Evolutionary conservation across 1,284 basidiomycete genomes (phyloP).

Genomic region (Xerocomus minutiporus): DNA sequence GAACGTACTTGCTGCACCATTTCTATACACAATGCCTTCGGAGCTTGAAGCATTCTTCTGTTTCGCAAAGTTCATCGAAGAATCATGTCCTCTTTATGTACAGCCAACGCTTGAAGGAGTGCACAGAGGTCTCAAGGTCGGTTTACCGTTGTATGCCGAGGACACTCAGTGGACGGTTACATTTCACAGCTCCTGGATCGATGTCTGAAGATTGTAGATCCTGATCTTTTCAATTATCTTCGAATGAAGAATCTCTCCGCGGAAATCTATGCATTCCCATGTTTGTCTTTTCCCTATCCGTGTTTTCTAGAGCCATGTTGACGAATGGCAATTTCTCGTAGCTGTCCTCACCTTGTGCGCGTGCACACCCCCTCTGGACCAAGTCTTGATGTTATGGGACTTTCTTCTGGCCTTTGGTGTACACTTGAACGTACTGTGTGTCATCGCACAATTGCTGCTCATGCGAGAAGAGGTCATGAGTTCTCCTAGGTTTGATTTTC

Average conservation of each 20-base stretch:
- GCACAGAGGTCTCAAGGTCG: constrained; percentile 86
- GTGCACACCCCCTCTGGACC: constrained; percentile 91
- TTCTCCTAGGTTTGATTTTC: constrained; percentile 63
- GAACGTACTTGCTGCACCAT: constrained; percentile 97
- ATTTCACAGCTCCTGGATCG: constrained; percentile 75
- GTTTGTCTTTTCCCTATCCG: constrained; percentile 44
- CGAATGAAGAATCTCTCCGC: constrained; percentile 93
- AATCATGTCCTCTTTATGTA: constrained; percentile 89
- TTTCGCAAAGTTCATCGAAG: constrained; percentile 92
- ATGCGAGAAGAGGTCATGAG: constrained; percentile 87
- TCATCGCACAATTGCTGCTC: constrained; percentile 89
- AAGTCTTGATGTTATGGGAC: constrained; percentile 95
- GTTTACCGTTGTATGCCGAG: constrained; percentile 18
- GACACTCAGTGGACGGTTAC: background rate
- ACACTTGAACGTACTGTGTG: constrained; percentile 92
- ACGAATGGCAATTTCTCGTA: constrained; percentile 31
- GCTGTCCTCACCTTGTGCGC: constrained; percentile 94
- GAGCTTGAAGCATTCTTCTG: constrained; percentile 96
- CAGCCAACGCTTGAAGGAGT: constrained; percentile 94
- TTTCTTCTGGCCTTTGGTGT: constrained; percentile 95
- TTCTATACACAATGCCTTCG: constrained; percentile 92
- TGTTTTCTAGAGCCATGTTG: constrained; percentile 3
- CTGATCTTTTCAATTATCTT: constrained; percentile 77
- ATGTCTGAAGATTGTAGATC: constrained; percentile 88
- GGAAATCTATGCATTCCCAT: constrained; percentile 96